Conservation (phyloP, 2,329 filamentous ascomycete species). For the Verticillium nubilum region DNA sequence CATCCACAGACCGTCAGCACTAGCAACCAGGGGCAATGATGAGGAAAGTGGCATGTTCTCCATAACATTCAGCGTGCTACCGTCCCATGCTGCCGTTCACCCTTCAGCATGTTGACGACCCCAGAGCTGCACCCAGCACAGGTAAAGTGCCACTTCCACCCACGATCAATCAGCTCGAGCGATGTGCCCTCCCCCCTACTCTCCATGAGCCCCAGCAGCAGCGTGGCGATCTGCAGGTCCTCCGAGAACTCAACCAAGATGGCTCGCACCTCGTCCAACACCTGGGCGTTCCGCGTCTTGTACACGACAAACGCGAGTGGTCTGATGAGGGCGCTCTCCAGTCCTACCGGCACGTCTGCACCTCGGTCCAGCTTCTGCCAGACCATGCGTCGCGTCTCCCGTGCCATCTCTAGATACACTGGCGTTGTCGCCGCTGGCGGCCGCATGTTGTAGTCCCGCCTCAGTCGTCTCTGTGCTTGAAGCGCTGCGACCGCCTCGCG, state of each 20-base stretch:
- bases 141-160: conserved; percentile 5
- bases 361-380: conserved; percentile 1
- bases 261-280: not conserved
- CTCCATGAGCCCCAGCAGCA: not conserved
- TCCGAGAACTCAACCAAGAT: not conserved
- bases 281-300: conserved; percentile 3
- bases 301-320: conserved; percentile 5
- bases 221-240: not conserved
- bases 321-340: conserved; percentile 4
- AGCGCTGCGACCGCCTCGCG: conserved; percentile 5
- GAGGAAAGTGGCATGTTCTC: not conserved
- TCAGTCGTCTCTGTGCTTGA: not conserved
- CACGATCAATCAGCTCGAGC: not conserved
- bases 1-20: not conserved
- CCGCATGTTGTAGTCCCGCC: conserved; percentile 1
- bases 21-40: too few relatives aligned
- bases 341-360: not conserved
- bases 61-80: too few relatives aligned
- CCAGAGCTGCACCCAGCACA: conserved; percentile 1
- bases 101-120: not conserved
- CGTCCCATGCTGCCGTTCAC: too few relatives aligned
- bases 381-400: not conserved
- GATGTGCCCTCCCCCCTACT: not conserved
- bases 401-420: conserved; percentile 4
- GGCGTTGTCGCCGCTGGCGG: conserved; percentile 3